Evolutionary conservation across 805 yeast species (phyloP).

Genomic region (Yarrowia alimentaria): DNA sequence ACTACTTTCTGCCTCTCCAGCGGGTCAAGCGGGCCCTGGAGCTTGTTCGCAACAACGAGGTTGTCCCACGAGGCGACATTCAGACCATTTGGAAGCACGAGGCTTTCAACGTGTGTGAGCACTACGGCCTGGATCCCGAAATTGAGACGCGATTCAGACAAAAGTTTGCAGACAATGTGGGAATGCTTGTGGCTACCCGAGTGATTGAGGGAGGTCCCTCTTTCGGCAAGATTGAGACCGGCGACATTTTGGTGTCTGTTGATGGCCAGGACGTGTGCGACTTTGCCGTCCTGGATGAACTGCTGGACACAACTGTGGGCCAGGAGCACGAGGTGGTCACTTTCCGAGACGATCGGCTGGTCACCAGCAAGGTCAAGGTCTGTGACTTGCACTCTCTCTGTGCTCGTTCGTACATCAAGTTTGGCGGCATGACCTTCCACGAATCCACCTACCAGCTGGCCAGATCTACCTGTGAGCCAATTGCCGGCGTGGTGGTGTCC

Average conservation of each 20-base stretch:
- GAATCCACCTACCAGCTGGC: conserved; percentile 87
- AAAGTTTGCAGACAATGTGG: conserved; percentile 65
- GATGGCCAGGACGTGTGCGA: conserved; percentile 64
- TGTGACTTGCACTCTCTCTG: conserved; percentile 78
- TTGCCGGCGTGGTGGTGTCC: conserved; percentile 69
- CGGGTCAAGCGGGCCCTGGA: conserved; percentile 77
- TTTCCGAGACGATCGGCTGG: conserved; percentile 72
- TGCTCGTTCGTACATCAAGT: conserved; percentile 83
- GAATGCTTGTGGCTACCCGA: conserved; percentile 78
- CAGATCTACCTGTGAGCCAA: conserved; percentile 76
- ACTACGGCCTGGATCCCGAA: conserved; percentile 75
- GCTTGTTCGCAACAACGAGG: conserved; percentile 58
- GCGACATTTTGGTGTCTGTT: conserved; percentile 76
- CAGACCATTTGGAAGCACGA: conserved; percentile 84
- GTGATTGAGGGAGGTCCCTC: conserved; percentile 85
- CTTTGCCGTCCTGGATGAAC: conserved; percentile 75
- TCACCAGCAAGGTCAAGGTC: conserved; percentile 52
- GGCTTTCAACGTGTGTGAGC: conserved; percentile 86
- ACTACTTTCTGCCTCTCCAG: conserved; percentile 82
- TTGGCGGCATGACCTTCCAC: conserved; percentile 84
- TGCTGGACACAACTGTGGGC: conserved; percentile 70
- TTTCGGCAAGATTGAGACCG: conserved; percentile 68
- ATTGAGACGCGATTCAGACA: conserved; percentile 69
- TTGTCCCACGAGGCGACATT: conserved; percentile 84
- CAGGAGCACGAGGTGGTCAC: conserved; percentile 52